phyloP scores from a whole-genome alignment of 495 filamentous ascomycete species.

The Rostrohypoxylon terebratum region DNA sequence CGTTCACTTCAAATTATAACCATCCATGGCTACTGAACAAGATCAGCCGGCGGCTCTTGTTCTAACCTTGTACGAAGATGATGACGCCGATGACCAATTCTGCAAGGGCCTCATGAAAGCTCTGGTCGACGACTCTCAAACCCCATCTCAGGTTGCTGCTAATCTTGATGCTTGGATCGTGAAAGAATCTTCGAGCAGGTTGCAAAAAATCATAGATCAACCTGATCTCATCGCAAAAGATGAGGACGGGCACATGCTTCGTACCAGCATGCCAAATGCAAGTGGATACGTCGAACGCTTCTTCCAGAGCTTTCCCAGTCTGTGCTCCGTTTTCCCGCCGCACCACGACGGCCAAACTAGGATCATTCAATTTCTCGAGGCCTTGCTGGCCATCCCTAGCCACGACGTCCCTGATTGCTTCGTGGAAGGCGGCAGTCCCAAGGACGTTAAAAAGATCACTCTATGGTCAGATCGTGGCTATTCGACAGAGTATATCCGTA shows the following conservation, averaged over 20 bases:
- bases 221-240: constrained; percentile 21
- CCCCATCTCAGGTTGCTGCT: constrained; percentile 8
- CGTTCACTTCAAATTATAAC: not conserved
- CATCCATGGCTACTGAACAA: constrained; percentile 26
- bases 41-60: constrained; percentile 23
- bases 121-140: constrained; percentile 26
- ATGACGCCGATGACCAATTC: constrained; percentile 19
- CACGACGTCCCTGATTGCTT: constrained; percentile 31
- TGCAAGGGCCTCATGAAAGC: constrained; percentile 20
- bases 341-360: constrained; percentile 29
- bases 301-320: constrained; percentile 25
- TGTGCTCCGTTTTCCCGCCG: constrained; percentile 33
- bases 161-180: constrained; percentile 29
- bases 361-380: constrained; percentile 27
- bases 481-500: constrained; percentile 23
- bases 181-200: constrained; percentile 19
- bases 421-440: not conserved
- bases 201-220: constrained; percentile 10
- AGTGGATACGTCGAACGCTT: constrained; percentile 32
- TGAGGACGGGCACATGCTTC: constrained; percentile 12
- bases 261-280: constrained; percentile 20
- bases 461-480: constrained; percentile 26
- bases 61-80: constrained; percentile 21
- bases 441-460: constrained; percentile 20
- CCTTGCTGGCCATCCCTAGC: constrained; percentile 25